Evolutionary conservation across 2,329 filamentous ascomycete species (phyloP), one percentile per base, ranked within the genome.

Genomic region (Hypoxylon sp.): DNA sequence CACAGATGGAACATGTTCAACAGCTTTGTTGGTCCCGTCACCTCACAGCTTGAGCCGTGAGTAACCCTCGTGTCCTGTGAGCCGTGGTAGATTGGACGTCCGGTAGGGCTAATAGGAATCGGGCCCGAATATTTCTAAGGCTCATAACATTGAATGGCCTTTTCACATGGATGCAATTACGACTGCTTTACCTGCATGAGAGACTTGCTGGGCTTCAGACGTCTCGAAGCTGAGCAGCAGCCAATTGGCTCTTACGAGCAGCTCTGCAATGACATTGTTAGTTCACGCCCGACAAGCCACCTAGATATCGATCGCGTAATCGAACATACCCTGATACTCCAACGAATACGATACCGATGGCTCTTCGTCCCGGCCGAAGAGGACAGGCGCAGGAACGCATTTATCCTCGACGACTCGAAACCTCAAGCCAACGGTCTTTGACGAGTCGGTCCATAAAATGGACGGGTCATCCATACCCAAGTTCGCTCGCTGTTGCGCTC

Each of bases 391-490:
- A 37, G 83, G 75, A 78, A 79, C 35, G 67, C 77, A 74, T 46
- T 82, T 82, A 61, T 83, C 84, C 76, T 89, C 85, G 22, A 80
- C 81, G 17, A 95, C 90, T 8, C 85, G 85, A 72, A 96, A 89
- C 49, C 87, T 88, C 62, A 96, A 79, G 0, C 93, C 93, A 20
- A 93, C 88, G 64, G 88, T 86, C 72, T 86, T 86, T 1, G 81
- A 78, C 2, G 83, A 79, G 73, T 90, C 91, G 3, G 91, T 85
- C 93, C 93, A 96, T 0, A 95, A 78, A 33, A 94, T 85, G 64
- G 76, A 70, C 50, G 73, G 62, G 46, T 77, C 75, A 37, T 75
- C 67, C 37, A 68, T 37, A 10, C 71, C 62, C 59, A 73, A 68
- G 31, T 70, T 65, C 55, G 73, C 74, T 61, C 72, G 73, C 56